Evolutionary conservation across 2,329 filamentous ascomycete genomes (phyloP), one percentile per base, ranked within the genome.

Genomic region (Magnaporthiopsis rhizophila): DNA sequence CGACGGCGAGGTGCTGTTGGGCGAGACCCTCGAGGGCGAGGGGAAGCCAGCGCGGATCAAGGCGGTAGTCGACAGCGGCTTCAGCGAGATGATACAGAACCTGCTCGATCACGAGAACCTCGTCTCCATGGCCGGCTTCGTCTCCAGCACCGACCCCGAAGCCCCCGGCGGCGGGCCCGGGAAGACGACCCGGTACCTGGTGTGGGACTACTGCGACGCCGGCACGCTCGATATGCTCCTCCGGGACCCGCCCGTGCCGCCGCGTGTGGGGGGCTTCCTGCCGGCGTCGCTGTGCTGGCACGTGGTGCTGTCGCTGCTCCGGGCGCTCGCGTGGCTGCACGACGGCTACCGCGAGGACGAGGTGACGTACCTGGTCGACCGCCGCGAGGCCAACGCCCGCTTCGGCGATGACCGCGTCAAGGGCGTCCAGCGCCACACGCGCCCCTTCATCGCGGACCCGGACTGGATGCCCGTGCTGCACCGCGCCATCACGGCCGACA

Each of bases 241-340:
- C 2, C 69, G 72, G 21, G 67, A 72, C 32, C 68, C 68, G 62
- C 64, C 65, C 32, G n/a, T 66, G 36, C 15, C 66, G 5, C 66
- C 68, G 21, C 57, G 67, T 50, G 65, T 64, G 2, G 57, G 64
- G 5, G 71, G 69, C 15, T 81, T 80, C 66, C 69, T 83, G 15
- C 82, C 82, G 0, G 83, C 86, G 68, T 75, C 76, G 2, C 73
- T 86, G 15, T 82, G 82, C 67, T 86, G 83, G 83, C 83, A 86
- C 68, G 82, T 86, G 11, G 74, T 81, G 15, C 70, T 74, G 13
- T 80, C 78, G 9, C 71, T 85, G 60, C 71, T 80, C 18, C 74
- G 75, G n/a, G 82, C 81, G 2, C 74, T 85, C 56, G 71, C 79
- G 36, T 85, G 80, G 75, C 72, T 86, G 26, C 83, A 86, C 69